Conservation (phyloP, 2,329 filamentous ascomycete species). For the Calonectria multiphialidica region DNA sequence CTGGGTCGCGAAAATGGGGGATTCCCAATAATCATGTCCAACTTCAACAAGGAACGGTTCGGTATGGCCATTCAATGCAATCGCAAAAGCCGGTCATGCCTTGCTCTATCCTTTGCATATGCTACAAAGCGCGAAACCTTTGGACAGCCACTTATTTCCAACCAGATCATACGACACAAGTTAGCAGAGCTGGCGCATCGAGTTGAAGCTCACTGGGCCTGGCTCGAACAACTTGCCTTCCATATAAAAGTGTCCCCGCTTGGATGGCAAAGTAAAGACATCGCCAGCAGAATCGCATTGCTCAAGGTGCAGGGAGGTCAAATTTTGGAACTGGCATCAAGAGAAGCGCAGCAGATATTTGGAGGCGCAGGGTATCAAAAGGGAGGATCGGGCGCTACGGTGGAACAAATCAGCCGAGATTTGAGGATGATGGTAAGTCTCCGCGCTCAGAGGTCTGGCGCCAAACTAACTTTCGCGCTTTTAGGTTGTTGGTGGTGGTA, state of each 20-base stretch:
- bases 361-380: constrained; percentile 65
- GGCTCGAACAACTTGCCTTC: constrained; percentile 71
- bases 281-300: not conserved
- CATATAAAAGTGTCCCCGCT: constrained; percentile 43
- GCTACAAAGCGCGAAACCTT: constrained; percentile 68
- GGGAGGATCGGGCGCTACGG: constrained; percentile 58
- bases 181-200: constrained; percentile 69
- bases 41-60: constrained; percentile 71
- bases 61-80: constrained; percentile 68
- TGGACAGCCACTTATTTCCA: constrained; percentile 67
- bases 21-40: constrained; percentile 43
- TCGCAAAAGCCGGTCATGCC: constrained; percentile 67
- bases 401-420: constrained; percentile 66
- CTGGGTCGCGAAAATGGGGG: not conserved
- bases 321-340: constrained; percentile 61
- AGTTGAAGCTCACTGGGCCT: constrained; percentile 72
- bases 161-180: constrained; percentile 71
- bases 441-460: not conserved
- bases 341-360: constrained; percentile 66
- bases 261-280: not conserved
- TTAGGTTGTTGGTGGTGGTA: constrained; percentile 64
- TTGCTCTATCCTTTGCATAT: constrained; percentile 64
- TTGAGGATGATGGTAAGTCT: constrained; percentile 45
- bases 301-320: constrained; percentile 51
- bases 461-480: not conserved